Conservation (phyloP, 495 filamentous ascomycete genomes). For the Hypoxylon fuscum region DNA sequence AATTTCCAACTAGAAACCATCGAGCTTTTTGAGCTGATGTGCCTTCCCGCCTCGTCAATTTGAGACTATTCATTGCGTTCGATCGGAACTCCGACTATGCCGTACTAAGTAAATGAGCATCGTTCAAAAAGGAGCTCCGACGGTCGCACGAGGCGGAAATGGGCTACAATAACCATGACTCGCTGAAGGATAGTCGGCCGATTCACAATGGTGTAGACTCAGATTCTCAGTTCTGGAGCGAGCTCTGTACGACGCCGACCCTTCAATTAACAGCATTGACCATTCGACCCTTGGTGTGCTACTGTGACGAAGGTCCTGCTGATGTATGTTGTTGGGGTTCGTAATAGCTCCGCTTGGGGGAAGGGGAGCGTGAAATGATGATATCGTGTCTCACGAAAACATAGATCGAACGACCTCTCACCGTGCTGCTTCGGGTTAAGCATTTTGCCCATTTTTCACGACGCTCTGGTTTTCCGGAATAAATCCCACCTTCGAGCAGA, state of each 20-base stretch:
- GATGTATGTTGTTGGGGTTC: not conserved
- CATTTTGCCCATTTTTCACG: conserved; percentile 4
- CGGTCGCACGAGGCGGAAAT: conserved; percentile 20
- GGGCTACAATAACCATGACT: conserved; percentile 8
- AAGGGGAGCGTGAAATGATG: conserved; percentile 11
- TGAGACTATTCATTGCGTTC: conserved; percentile 28
- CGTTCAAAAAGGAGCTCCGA: conserved; percentile 21
- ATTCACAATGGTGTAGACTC: conserved; percentile 24
- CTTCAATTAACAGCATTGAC: conserved; percentile 13
- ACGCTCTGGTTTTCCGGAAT: conserved; percentile 1
- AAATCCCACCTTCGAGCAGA: not conserved
- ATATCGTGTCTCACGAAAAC: conserved; percentile 13
- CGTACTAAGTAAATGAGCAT: conserved; percentile 22
- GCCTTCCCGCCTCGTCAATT: conserved; percentile 40
- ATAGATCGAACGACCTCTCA: conserved; percentile 16
- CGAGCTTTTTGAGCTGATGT: conserved; percentile 28
- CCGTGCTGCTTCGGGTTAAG: conserved; percentile 5
- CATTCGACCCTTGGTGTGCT: conserved; percentile 7
- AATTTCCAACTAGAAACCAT: conserved; percentile 20
- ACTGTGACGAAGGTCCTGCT: conserved; percentile 19
- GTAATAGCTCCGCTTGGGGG: conserved; percentile 3
- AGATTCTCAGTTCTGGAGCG: conserved; percentile 14
- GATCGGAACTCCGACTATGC: conserved; percentile 35
- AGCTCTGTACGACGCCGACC: conserved; percentile 12
- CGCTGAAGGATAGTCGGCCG: conserved; percentile 2